Percentiles rank a stretch among this genome's conserved stretches.
These are phyloP conservation scores for Eucalyptus marginata DNA, from an alignment of 345 rosid genomes.

Conservation along the genomic window DNA sequence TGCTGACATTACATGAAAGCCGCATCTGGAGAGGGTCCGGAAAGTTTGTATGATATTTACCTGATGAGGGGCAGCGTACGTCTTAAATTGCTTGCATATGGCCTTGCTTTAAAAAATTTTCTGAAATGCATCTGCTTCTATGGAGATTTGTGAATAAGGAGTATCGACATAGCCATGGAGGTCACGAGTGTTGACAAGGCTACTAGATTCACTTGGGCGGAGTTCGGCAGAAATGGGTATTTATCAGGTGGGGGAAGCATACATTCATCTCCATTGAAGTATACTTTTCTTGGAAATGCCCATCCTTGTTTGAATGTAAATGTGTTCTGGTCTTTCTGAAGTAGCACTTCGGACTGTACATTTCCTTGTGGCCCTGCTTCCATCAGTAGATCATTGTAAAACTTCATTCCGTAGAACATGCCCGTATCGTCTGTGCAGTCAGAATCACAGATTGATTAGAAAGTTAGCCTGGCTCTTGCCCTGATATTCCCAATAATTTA, in stretches of 20 bases:
- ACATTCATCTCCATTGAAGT: constrained; percentile 91
- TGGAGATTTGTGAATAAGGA: background rate
- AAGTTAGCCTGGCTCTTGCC: background rate
- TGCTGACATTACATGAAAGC: background rate
- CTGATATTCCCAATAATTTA: background rate
- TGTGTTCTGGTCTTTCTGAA: constrained; percentile 62
- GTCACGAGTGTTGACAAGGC: background rate
- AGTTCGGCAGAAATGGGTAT: constrained; percentile 72
- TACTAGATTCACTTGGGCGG: constrained; percentile 6
- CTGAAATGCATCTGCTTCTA: background rate
- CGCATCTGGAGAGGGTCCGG: background rate
- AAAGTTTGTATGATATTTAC: background rate
- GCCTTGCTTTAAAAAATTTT: background rate
- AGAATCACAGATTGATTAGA: background rate
- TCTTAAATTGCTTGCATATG: background rate
- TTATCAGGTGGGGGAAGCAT: constrained; percentile 81
- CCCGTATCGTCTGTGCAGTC: constrained; percentile 67
- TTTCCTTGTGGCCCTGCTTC: constrained; percentile 84
- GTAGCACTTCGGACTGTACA: constrained; percentile 76
- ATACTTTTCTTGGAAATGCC: constrained; percentile 83
- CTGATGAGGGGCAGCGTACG: background rate
- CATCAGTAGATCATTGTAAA: constrained; percentile 72
- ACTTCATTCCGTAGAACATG: constrained; percentile 74
- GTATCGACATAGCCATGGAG: background rate
- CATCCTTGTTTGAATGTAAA: constrained; percentile 87